Evolutionary conservation across 371 early-diverging fungal genomes (phyloP).

Genomic region (Syncephalastrum racemosum): DNA sequence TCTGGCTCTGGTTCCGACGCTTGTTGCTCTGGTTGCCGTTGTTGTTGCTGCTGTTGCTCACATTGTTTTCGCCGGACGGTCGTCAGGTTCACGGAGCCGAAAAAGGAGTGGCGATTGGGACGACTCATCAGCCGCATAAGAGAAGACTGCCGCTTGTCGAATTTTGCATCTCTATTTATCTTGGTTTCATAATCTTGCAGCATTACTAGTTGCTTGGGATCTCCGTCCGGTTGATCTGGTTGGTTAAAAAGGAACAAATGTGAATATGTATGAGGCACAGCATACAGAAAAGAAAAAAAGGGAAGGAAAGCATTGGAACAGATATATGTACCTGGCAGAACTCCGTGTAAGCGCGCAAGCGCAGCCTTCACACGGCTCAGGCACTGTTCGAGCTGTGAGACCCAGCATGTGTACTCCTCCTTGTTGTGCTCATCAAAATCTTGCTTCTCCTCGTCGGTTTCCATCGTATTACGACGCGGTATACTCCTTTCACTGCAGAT

Average conservation of each 20-base stretch:
- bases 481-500: too few relatives aligned
- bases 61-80: not conserved
- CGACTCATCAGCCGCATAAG: constrained; percentile 16
- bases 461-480: too few relatives aligned
- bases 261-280: not conserved
- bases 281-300: constrained; percentile 2
- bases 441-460: too few relatives aligned
- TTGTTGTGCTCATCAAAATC: not conserved
- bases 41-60: not conserved
- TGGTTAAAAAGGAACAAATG: not conserved
- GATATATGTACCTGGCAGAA: too few relatives aligned
- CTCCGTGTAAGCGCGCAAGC: constrained; percentile 65
- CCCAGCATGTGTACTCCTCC: constrained; percentile 54
- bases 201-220: constrained; percentile 6
- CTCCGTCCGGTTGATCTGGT: constrained; percentile 1
- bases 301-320: not conserved
- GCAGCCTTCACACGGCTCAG: constrained; percentile 78
- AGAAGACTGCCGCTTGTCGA: constrained; percentile 11
- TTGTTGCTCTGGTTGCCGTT: constrained; percentile 2
- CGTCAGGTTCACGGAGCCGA: constrained; percentile 11
- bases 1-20: too few relatives aligned
- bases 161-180: constrained; percentile 11
- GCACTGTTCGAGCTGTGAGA: constrained; percentile 83
- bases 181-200: constrained; percentile 16
- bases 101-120: constrained; percentile 2